These are phyloP conservation scores for Umbelopsis ramanniana DNA, from an alignment of 192 early-diverging fungal species.

Conservation along the genomic window DNA sequence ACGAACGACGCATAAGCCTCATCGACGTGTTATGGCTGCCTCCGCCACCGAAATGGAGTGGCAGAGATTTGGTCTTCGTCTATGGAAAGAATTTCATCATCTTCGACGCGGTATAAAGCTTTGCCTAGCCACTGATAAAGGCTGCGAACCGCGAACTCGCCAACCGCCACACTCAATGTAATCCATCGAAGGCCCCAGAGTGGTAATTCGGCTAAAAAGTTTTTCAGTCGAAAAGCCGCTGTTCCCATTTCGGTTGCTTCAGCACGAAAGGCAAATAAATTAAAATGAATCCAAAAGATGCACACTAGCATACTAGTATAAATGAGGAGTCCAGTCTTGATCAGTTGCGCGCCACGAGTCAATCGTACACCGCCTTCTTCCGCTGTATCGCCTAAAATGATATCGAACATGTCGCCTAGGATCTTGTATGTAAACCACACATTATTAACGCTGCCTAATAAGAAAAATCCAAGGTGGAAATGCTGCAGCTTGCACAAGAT, in stretches of 20 bases:
- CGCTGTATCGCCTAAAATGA: slow-evolving; percentile 34
- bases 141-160: slow-evolving; percentile 40
- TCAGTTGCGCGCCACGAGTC: slow-evolving; percentile 20
- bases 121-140: slow-evolving; percentile 36
- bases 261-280: slow-evolving; percentile 50
- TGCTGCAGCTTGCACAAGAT: slow-evolving; percentile 56
- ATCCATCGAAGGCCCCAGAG: slow-evolving; percentile 60
- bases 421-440: slow-evolving; percentile 55
- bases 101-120: slow-evolving; percentile 27
- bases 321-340: slow-evolving; percentile 48
- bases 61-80: slow-evolving; percentile 6
- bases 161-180: slow-evolving; percentile 59
- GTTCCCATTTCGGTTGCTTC: slow-evolving; percentile 6
- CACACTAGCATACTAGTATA: slow-evolving; percentile 48
- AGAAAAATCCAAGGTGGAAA: slow-evolving; percentile 60
- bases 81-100: slow-evolving; percentile 38
- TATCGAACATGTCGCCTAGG: slow-evolving; percentile 59
- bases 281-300: slow-evolving; percentile 62
- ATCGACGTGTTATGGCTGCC: no score
- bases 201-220: slow-evolving; percentile 58
- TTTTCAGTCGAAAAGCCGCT: slow-evolving; percentile 35
- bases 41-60: not conserved
- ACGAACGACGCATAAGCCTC: no score
- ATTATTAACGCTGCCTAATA: slow-evolving; percentile 58
- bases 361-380: not conserved